Evolutionary conservation across 805 yeast genomes (phyloP), one percentile per base, ranked within the genome.

Genomic region (Ascoidea asiatica): DNA sequence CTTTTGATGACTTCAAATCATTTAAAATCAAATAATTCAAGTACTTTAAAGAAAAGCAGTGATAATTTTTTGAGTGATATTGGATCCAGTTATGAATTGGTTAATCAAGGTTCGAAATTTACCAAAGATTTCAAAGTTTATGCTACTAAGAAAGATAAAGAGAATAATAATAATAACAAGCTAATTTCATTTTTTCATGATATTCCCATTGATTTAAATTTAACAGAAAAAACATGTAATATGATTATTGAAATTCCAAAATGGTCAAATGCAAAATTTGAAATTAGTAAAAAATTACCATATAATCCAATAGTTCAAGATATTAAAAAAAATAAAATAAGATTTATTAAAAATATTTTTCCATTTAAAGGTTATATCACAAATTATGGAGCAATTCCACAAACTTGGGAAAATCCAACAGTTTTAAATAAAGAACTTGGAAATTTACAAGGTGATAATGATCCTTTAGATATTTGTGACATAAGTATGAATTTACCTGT

Each of bases 381-480:
- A 61, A 86, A 86, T 63, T 86, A 86, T 58, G 94, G 95, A 40
- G 90, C 94, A 3, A 69, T 85, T 53, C 89, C 95, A 17, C 95
- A 85, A 66, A 90, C 97, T 3, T 90, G 97, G 97, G 98, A 90
- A 64, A 95, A 92, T 58, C 45, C 68, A 64, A 53, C 59, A 35
- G 50, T 45, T 63, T 23, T 70, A 60, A 48, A 66, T 74, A 47
- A 70, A 65, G 57, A 73, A 70, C 50, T 53, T 20, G 55, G 56
- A 5, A 62, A 61, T 3, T 61, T 73, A 35, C 63, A 64, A 48
- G 98, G 98, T 49, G 98, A 90, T 65, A 85, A 87, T 58, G 98
- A 90, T 63, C 98, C 98, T 3, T 66, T 90, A 49, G 98, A 90
- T 58, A 89, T 89, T 40, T 79, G 95, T 58, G 98, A 90, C 56